These are phyloP conservation scores for Psidium guajava DNA, from an alignment of 345 rosid species.

Conservation along the genomic window DNA sequence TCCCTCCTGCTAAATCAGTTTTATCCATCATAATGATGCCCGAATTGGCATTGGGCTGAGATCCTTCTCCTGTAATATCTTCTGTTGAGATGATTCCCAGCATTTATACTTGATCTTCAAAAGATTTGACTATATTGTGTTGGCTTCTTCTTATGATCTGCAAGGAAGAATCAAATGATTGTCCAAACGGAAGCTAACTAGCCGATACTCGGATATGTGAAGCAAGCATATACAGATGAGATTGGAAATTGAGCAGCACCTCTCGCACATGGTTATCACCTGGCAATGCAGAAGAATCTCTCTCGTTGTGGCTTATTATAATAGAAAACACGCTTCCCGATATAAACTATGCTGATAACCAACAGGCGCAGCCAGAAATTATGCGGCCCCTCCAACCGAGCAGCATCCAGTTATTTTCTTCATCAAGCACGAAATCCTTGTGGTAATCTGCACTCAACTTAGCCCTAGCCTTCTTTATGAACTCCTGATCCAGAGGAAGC, in stretches of 20 bases:
- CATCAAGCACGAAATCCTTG: conserved; percentile 30
- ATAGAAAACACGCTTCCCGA: background rate
- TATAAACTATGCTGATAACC: conserved; percentile 21
- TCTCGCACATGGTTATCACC: background rate
- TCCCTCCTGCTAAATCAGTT: background rate
- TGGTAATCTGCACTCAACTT: conserved; percentile 18
- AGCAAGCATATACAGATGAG: background rate
- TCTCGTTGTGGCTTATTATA: background rate
- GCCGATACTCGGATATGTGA: background rate
- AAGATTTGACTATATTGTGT: background rate
- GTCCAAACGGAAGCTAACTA: background rate
- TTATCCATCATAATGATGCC: background rate
- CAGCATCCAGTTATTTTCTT: conserved; percentile 36
- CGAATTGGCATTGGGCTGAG: background rate
- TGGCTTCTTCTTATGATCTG: background rate
- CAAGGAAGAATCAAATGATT: background rate
- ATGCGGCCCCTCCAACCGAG: conserved; percentile 56
- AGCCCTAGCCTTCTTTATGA: conserved; percentile 8
- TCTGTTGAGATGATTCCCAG: background rate
- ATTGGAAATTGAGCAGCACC: background rate
- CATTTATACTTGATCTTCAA: background rate
- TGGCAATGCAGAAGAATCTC: background rate
- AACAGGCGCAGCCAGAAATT: conserved; percentile 23
- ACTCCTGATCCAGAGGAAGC: conserved; percentile 17
- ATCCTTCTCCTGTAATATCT: background rate